A percentile compares a stretch with the other conserved stretches of the same genome.
Evolutionary conservation across 73 alveolate genomes (phyloP).

Genomic region (Tetrahymena elliotti): DNA sequence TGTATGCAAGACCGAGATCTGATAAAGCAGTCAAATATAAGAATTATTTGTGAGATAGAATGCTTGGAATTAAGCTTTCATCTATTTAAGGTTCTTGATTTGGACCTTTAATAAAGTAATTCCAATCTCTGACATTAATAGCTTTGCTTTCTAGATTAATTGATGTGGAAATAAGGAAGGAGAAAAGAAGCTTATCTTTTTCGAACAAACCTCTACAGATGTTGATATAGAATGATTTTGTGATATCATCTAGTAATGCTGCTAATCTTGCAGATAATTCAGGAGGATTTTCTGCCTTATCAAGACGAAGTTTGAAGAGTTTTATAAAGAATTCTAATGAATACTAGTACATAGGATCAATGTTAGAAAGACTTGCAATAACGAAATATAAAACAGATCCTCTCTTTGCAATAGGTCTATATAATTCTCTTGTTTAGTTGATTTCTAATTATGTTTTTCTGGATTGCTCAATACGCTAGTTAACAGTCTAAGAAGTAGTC

Average conservation of each 20-base stretch:
- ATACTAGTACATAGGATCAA: conserved; percentile 99
- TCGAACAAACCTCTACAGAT: conserved; percentile 99
- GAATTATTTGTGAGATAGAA: conserved; percentile 34
- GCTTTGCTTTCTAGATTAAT: conserved; percentile 63
- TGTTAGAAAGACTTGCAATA: conserved; percentile 85
- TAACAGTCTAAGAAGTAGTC: conserved; percentile 84
- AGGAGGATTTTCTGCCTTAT: conserved; percentile 82
- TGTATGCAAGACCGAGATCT: conserved; percentile 27
- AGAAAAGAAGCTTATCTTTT: conserved; percentile 90
- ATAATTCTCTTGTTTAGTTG: conserved; percentile 84
- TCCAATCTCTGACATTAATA: conserved; percentile 88
- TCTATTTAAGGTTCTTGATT: conserved; percentile 61
- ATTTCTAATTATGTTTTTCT: conserved; percentile 93
- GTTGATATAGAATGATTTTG: conserved; percentile 94
- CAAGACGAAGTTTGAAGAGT: conserved; percentile 95
- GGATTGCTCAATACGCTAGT: conserved; percentile 91
- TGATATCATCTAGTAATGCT: conserved; percentile 86
- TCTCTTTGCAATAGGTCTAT: conserved; percentile 92
- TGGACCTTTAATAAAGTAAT: conserved; percentile 91
- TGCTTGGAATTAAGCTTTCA: conserved; percentile 55
- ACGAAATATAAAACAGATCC: conserved; percentile 99
- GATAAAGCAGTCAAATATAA: not conserved
- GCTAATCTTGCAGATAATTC: conserved; percentile 77
- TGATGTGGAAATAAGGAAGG: conserved; percentile 84
- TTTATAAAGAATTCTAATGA: conserved; percentile 97